A percentile compares a stretch with the other conserved stretches of the same genome.
phyloP scores from a whole-genome alignment of 768 basidiomycete species.

The Boletus sensibilis region DNA sequence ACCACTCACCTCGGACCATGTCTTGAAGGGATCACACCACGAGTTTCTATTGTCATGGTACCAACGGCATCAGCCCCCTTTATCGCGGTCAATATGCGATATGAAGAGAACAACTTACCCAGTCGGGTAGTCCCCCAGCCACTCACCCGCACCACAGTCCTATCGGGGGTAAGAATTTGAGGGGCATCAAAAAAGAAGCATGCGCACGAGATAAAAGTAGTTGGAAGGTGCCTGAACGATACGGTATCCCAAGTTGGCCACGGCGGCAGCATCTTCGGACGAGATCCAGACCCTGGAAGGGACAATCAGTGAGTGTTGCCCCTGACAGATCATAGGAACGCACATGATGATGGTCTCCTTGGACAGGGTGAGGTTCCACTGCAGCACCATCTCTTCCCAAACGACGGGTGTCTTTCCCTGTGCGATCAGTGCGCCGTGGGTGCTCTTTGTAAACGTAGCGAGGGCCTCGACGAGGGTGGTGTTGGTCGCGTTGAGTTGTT shows the following conservation, averaged over 20 bases:
- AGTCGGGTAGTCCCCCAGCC: slow-evolving; percentile 38
- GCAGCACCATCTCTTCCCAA: slow-evolving; percentile 68
- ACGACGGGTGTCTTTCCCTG: slow-evolving; percentile 76
- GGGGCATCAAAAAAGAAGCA: neutral
- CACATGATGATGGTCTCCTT: slow-evolving; percentile 46
- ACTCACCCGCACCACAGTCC: slow-evolving; percentile 50
- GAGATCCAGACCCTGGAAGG: slow-evolving; percentile 46
- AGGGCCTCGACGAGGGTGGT: slow-evolving; percentile 65
- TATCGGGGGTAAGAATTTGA: slow-evolving; percentile 10
- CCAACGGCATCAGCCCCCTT: neutral
- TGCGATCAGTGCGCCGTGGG: slow-evolving; percentile 53
- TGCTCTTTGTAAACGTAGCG: slow-evolving; percentile 55
- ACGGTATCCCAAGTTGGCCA: slow-evolving; percentile 40
- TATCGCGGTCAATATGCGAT: neutral
- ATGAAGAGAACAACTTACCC: slow-evolving; percentile 24
- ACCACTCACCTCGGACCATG: slow-evolving; percentile 45
- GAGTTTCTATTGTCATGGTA: slow-evolving; percentile 30
- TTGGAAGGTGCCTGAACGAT: slow-evolving; percentile 50
- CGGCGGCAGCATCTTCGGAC: slow-evolving; percentile 38
- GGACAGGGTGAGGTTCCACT: slow-evolving; percentile 38
- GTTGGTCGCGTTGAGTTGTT: slow-evolving; percentile 47
- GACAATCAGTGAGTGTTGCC: neutral
- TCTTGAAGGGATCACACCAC: slow-evolving; percentile 54
- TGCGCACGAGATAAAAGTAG: slow-evolving; percentile 50
- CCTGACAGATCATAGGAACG: neutral